phyloP scores from a whole-genome alignment of 1,284 basidiomycete genomes.

The Gomphus bonarii region DNA sequence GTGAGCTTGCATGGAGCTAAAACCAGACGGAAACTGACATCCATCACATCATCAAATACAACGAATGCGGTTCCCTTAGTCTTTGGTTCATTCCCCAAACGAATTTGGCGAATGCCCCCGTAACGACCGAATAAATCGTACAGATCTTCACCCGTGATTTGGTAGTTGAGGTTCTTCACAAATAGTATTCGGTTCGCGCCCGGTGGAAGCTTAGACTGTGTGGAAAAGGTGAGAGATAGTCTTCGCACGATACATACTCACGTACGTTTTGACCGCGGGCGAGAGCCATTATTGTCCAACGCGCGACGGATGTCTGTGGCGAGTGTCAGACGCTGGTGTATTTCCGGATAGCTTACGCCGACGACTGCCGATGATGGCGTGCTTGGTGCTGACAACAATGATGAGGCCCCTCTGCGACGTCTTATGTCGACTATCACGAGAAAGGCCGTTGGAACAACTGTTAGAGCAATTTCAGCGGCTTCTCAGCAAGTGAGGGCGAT shows the following conservation, averaged over 20 bases:
- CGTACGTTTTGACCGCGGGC: constrained; percentile 9
- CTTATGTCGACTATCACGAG: background rate
- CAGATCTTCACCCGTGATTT: constrained; percentile 87
- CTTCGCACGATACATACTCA: background rate
- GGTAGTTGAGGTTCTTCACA: constrained; percentile 90
- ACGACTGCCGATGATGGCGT: background rate
- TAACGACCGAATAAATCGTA: constrained; percentile 98
- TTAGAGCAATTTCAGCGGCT: constrained; percentile 7
- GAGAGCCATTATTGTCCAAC: constrained; percentile 1
- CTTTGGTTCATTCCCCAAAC: constrained; percentile 86
- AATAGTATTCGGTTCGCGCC: constrained; percentile 81
- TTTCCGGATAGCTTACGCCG: background rate
- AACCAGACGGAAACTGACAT: constrained; percentile 39
- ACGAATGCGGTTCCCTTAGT: constrained; percentile 96
- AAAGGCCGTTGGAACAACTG: background rate
- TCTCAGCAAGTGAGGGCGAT: constrained; percentile 21
- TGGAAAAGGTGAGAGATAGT: background rate
- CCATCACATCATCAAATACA: constrained; percentile 85
- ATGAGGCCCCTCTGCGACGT: background rate
- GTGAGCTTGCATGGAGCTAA: constrained; percentile 12
- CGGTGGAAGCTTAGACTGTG: constrained; percentile 69
- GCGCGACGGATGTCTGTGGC: background rate
- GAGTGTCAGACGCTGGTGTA: background rate
- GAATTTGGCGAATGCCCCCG: constrained; percentile 92
- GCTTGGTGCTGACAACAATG: background rate